These are phyloP conservation scores for Candida lessepsii DNA, from an alignment of 805 yeast species.

Conservation along the genomic window DNA sequence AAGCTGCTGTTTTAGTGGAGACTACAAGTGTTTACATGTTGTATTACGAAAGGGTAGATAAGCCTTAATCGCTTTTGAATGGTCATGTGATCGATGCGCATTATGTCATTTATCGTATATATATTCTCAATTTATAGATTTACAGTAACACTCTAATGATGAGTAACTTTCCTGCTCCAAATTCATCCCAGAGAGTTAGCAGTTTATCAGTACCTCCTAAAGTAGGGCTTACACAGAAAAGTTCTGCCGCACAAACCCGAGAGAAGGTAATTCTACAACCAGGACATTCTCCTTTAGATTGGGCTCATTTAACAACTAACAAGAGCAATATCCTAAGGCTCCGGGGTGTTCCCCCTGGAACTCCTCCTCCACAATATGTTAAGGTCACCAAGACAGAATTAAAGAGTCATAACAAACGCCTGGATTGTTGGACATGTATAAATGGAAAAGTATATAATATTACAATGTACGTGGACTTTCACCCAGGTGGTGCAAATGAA, in stretches of 20 bases:
- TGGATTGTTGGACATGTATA: constrained; percentile 84
- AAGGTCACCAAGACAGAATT: constrained; percentile 58
- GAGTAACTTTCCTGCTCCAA: constrained; percentile 29
- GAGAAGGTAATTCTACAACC: constrained; percentile 65
- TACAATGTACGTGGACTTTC: constrained; percentile 80
- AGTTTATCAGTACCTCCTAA: not conserved
- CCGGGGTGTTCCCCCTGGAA: constrained; percentile 49
- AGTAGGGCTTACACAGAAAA: not conserved
- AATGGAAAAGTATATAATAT: constrained; percentile 81
- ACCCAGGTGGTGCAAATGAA: constrained; percentile 89
- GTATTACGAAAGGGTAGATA: constrained; percentile 65
- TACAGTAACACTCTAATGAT: constrained; percentile 4
- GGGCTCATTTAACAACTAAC: constrained; percentile 63
- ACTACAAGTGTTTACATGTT: constrained; percentile 80
- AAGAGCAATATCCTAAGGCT: constrained; percentile 43
- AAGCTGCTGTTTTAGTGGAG: constrained; percentile 61
- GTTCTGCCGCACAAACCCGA: constrained; percentile 8
- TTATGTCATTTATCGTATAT: not conserved
- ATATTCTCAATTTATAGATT: constrained; percentile 7
- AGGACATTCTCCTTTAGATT: constrained; percentile 83
- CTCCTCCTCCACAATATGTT: constrained; percentile 52
- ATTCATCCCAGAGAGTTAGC: constrained; percentile 36
- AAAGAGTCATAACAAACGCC: constrained; percentile 51
- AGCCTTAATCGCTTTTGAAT: constrained; percentile 1
- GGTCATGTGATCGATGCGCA: constrained; percentile 3